Conservation (phyloP, 2,329 filamentous ascomycete species). For the Scytalidium sp. region DNA sequence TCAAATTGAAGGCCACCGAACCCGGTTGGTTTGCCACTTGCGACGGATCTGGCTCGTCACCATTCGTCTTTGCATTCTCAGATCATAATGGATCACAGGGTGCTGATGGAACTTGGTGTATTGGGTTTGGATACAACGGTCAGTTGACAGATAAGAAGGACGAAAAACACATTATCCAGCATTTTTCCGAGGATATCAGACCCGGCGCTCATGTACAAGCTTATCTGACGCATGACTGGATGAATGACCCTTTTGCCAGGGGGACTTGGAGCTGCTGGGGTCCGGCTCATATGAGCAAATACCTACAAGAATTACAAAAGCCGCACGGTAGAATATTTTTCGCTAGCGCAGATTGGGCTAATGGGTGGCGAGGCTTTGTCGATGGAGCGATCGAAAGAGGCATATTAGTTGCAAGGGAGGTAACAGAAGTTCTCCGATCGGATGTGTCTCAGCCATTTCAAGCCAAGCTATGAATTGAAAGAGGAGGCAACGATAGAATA, state of each 20-base stretch:
- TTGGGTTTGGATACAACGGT: not conserved
- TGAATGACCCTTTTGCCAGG: constrained; percentile 25
- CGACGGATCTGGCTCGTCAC: not conserved
- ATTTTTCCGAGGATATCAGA: not conserved
- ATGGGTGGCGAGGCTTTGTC: constrained; percentile 30
- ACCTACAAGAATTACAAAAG: constrained; percentile 22
- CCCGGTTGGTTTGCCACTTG: not conserved
- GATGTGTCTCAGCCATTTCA: not conserved
- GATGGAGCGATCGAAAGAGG: constrained; percentile 32
- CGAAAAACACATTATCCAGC: not conserved
- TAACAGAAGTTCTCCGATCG: not conserved
- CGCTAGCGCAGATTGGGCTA: constrained; percentile 32
- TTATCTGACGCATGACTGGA: constrained; percentile 3
- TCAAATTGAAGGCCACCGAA: not conserved
- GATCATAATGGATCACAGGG: not conserved
- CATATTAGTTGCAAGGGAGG: not conserved
- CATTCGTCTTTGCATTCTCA: not conserved
- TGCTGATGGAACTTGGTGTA: not conserved
- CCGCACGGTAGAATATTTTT: constrained; percentile 25
- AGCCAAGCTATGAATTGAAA: constrained; percentile 8
- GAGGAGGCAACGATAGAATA: too few relatives aligned
- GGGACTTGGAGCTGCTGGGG: constrained; percentile 23
- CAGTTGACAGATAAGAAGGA: not conserved
- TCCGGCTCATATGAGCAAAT: constrained; percentile 12
- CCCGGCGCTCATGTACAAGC: not conserved